These are phyloP conservation scores for Cylindrotheca fusiformis DNA, from an alignment of 108 stramenopile genomes.

Conservation along the genomic window DNA sequence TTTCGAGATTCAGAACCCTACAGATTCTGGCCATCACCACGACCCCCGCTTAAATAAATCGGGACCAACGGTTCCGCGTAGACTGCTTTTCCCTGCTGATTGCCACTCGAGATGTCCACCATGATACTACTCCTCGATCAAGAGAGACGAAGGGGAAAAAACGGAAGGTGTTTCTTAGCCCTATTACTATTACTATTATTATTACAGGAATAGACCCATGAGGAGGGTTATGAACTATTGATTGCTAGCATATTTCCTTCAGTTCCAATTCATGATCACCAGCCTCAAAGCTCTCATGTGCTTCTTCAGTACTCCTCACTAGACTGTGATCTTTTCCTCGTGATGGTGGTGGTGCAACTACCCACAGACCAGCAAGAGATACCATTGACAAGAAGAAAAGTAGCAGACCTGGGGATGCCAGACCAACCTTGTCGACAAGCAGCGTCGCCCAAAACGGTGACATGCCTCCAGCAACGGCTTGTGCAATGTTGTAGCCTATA, in stretches of 20 bases:
- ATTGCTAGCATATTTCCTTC: neutral
- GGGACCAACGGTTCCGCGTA: too few species aligned
- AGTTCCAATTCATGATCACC: neutral
- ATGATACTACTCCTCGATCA: too few species aligned
- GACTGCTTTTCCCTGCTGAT: too few species aligned
- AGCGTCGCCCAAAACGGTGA: slow-evolving; percentile 58
- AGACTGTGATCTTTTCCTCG: neutral
- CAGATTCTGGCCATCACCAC: too few species aligned
- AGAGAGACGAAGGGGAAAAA: too few species aligned
- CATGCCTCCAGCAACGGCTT: slow-evolving; percentile 50
- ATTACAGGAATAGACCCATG: too few species aligned
- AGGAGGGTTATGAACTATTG: too few species aligned
- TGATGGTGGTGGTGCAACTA: slow-evolving; percentile 31
- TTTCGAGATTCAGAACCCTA: too few species aligned
- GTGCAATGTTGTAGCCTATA: slow-evolving; percentile 78
- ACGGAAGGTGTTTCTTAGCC: too few species aligned
- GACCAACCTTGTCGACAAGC: slow-evolving; percentile 37
- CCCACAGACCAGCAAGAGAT: slow-evolving; percentile 44
- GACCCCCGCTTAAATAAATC: too few species aligned
- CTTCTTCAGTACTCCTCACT: neutral
- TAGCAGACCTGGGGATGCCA: slow-evolving; percentile 45
- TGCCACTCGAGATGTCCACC: too few species aligned
- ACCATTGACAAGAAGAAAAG: slow-evolving; percentile 38
- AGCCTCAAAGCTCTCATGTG: neutral
- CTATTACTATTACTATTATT: too few species aligned